Base-by-base conservation (phyloP, 345 rosid genomes). In the Zanthoxylum bungeanum region DNA sequence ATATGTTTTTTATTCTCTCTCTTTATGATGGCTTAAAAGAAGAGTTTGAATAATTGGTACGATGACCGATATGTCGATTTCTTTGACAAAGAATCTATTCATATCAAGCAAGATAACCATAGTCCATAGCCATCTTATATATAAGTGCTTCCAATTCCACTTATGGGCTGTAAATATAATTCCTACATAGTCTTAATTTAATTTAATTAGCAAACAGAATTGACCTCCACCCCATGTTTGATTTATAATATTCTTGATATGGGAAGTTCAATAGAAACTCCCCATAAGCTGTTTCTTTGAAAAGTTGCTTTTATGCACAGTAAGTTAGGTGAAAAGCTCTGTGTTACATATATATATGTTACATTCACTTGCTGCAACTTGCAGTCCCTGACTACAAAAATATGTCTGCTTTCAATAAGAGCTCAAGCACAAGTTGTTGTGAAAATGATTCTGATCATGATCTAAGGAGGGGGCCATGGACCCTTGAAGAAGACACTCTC, bases 391-490 rank as follows among this genome's bases (percentile, higher is more conserved):
- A n/a, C n/a, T n/a, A n/a, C n/a, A 53, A 28, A 34, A 56, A 50
- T 9, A 76, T 80, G 82, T 50, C 80, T 6, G 70, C 80, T 31
- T 40, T 19, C 16, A 73, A 55, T 31, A 77, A 75, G 57, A 69
- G 16, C 4, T 28, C 36, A 12, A 70, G 21, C 19, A 24, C 25
- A 6, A 62, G 37, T 64, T 69, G 2, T 70, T 28, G 34, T 16
- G 69, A 69, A 36, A 73, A 67, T 30, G 78, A 75, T 37, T 71
- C 73, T 51, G 64, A 52, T 64, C 76, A 79, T n/a, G n/a, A n/a
- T 33, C 89, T 89, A 5, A 82, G 92, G 62, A 82, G 90, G 82
- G 97, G 97, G 34, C 92, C 93, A 4, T 90, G 96, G 96, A 88
- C 91, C 7, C 78, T 84, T 36, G 90, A 86, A 70, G 94, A 91